Percentiles rank a stretch among this genome's conserved stretches.
Evolutionary conservation across 352 stramenopile species (phyloP).

Genomic region (Plasmopara muralis): DNA sequence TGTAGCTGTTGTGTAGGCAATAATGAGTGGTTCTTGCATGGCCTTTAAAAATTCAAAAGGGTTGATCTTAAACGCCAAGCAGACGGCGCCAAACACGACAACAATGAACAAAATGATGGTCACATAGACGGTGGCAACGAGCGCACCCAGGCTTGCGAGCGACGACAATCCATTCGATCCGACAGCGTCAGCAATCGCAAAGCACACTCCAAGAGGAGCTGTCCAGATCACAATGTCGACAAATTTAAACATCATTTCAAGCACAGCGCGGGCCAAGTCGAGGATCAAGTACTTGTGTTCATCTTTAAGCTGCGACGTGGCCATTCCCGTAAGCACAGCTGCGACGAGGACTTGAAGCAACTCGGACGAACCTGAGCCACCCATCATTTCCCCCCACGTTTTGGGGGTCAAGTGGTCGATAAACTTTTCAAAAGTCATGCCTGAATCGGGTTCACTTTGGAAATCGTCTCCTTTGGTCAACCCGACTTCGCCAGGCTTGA

Average conservation of each 20-base stretch:
- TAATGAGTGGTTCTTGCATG: slow-evolving; percentile 50
- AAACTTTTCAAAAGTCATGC: slow-evolving; percentile 42
- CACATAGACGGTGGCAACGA: slow-evolving; percentile 42
- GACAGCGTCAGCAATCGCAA: slow-evolving; percentile 44
- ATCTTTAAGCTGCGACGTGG: slow-evolving; percentile 27
- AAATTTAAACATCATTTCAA: slow-evolving; percentile 69
- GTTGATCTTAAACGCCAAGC: slow-evolving; percentile 44
- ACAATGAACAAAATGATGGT: slow-evolving; percentile 46
- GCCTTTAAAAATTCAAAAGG: slow-evolving; percentile 32
- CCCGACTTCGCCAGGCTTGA: slow-evolving; percentile 42
- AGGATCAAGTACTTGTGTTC: slow-evolving; percentile 42
- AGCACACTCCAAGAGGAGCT: slow-evolving; percentile 48
- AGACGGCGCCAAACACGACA: slow-evolving; percentile 36
- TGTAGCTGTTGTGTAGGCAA: slow-evolving; percentile 54
- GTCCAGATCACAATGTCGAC: slow-evolving; percentile 64
- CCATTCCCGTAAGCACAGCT: slow-evolving; percentile 35
- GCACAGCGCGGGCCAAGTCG: slow-evolving; percentile 32
- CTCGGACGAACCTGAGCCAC: slow-evolving; percentile 42
- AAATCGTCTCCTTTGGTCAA: slow-evolving; percentile 33
- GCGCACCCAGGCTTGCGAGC: slow-evolving; percentile 28
- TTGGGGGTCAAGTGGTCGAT: slow-evolving; percentile 60
- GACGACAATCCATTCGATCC: slow-evolving; percentile 41
- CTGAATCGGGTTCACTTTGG: slow-evolving; percentile 10
- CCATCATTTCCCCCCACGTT: slow-evolving; percentile 69
- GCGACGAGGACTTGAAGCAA: slow-evolving; percentile 51